Evolutionary conservation across 148 eudicot genomes (phyloP).

Genomic region (Silene conica): DNA sequence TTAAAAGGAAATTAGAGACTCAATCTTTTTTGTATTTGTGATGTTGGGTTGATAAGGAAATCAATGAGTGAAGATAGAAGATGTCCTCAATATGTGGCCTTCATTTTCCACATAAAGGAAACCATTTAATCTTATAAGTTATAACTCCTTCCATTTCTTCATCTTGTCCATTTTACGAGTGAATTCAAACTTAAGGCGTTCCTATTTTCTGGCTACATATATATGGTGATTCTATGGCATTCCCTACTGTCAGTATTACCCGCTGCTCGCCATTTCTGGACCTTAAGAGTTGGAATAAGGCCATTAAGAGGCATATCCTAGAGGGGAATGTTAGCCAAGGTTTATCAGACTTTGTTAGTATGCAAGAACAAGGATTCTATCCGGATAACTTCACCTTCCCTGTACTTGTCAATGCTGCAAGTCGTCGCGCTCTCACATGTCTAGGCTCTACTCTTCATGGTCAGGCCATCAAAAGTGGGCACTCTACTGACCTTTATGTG

Average conservation of each 20-base stretch:
- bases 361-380: slow-evolving; percentile 13
- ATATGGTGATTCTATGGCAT: background rate
- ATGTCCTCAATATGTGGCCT: background rate
- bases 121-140: background rate
- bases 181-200: background rate
- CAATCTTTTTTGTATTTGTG: too few species aligned
- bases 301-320: slow-evolving; percentile 19
- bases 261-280: background rate
- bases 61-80: too few species aligned
- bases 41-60: too few species aligned
- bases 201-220: background rate
- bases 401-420: slow-evolving; percentile 4
- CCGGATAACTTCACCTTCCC: slow-evolving; percentile 27
- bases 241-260: background rate
- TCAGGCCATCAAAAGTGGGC: slow-evolving; percentile 16
- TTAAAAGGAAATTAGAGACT: too few species aligned
- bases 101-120: background rate
- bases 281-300: slow-evolving; percentile 22
- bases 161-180: background rate
- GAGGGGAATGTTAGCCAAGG: slow-evolving; percentile 11
- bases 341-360: background rate
- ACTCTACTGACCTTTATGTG: slow-evolving; percentile 14
- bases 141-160: background rate
- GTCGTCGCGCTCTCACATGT: background rate
- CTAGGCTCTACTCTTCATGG: slow-evolving; percentile 28